Conservation (phyloP, 345 rosid species). For the Rhodamnia argentea region DNA sequence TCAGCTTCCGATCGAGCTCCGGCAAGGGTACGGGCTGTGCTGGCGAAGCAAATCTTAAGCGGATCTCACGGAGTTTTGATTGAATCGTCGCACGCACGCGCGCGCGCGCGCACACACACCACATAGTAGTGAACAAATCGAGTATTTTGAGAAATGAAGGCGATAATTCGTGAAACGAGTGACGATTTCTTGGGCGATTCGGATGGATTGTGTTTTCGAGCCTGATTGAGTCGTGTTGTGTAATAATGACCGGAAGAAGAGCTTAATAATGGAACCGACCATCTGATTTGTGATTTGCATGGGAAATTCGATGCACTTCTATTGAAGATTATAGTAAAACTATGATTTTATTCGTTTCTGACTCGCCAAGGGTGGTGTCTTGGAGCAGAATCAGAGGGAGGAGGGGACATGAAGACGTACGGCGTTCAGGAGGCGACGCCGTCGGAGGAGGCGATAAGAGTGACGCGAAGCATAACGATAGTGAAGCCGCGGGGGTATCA, state of each 20-base stretch:
- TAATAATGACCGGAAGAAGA: background rate
- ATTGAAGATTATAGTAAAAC: background rate
- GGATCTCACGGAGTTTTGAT: background rate
- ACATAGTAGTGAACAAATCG: background rate
- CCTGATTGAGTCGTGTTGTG: background rate
- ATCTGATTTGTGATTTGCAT: background rate
- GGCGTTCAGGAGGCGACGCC: constrained; percentile 16
- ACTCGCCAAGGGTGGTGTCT: background rate
- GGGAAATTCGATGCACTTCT: background rate
- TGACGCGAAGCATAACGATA: constrained; percentile 83
- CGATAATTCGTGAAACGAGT: background rate
- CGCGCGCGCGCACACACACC: background rate
- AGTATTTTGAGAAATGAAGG: background rate
- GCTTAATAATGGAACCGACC: background rate
- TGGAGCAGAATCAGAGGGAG: constrained; percentile 47
- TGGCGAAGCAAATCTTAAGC: background rate
- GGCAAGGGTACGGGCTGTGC: constrained; percentile 53
- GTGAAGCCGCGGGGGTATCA: constrained; percentile 83
- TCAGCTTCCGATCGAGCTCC: constrained; percentile 52
- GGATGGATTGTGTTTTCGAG: background rate
- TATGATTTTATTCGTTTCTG: background rate
- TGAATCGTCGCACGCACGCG: background rate
- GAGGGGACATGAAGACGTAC: constrained; percentile 42
- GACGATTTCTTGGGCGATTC: background rate
- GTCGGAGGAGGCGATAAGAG: constrained; percentile 34